Conservation (phyloP, 1,284 basidiomycete species). For the Limonomyces culmigenus region DNA sequence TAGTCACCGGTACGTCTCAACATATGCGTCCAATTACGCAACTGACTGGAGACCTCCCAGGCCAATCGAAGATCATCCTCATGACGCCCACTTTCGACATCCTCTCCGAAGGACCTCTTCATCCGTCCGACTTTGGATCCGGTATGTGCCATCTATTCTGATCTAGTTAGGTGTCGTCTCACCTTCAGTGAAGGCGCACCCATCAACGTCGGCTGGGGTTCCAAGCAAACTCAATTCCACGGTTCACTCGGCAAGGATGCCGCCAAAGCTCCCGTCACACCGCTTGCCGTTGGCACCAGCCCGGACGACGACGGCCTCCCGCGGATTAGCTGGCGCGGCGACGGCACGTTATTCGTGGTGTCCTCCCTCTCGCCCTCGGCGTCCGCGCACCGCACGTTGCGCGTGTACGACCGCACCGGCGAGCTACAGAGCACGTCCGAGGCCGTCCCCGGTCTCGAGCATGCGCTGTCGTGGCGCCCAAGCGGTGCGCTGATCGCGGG, state of each 20-base stretch:
- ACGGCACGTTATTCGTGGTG: constrained; percentile 79
- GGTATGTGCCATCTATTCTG: constrained; percentile 22
- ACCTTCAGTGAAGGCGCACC: constrained; percentile 47
- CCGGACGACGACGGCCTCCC: constrained; percentile 63
- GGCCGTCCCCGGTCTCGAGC: constrained; percentile 68
- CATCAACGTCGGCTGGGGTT: constrained; percentile 96
- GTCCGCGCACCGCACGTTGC: constrained; percentile 34
- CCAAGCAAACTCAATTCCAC: constrained; percentile 94
- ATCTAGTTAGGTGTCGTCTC: constrained; percentile 5
- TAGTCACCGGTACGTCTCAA: constrained; percentile 52
- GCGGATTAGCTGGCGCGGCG: constrained; percentile 85
- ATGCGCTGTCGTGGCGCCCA: constrained; percentile 73
- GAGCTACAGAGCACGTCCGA: constrained; percentile 78
- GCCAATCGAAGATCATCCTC: constrained; percentile 66
- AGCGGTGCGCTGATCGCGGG: constrained; percentile 35
- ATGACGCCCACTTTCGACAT: constrained; percentile 88
- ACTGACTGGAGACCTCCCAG: constrained; percentile 17
- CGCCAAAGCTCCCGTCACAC: constrained; percentile 34
- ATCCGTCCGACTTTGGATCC: constrained; percentile 73
- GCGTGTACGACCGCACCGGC: constrained; percentile 73
- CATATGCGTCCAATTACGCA: neutral
- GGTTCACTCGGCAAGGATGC: constrained; percentile 87
- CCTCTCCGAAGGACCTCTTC: constrained; percentile 61
- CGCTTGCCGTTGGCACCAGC: constrained; percentile 25
- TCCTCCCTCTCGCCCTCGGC: constrained; percentile 39